phyloP scores from a whole-genome alignment of 225 moss, liverwort and hornwort species.

The Antitrichia curtipendula region DNA sequence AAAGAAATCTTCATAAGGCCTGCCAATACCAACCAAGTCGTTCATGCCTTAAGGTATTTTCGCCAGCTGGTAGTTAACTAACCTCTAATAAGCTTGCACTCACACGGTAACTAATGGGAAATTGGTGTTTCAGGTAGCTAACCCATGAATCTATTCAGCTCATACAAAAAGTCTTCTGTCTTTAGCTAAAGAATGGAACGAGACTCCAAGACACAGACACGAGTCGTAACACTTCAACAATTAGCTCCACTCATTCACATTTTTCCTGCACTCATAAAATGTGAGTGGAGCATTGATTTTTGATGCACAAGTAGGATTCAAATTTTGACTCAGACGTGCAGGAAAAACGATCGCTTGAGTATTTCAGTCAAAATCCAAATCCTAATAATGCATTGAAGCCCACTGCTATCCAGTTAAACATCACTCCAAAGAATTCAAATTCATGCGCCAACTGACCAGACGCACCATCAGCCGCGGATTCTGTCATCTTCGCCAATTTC shows the following conservation, averaged over 20 bases:
- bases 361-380: background rate
- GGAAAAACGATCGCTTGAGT: background rate
- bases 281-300: background rate
- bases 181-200: background rate
- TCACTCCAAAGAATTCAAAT: background rate
- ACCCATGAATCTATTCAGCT: background rate
- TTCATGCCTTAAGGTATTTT: background rate
- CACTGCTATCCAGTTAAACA: background rate
- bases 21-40: background rate
- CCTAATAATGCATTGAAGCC: background rate
- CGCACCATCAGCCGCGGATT: slow-evolving; percentile 48
- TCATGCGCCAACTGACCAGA: background rate
- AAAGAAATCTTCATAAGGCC: background rate
- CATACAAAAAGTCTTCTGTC: background rate
- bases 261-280: too few relatives aligned
- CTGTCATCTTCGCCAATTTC: slow-evolving; percentile 51
- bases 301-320: background rate
- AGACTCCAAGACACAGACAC: background rate
- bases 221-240: background rate
- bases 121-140: background rate
- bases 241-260: background rate
- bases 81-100: background rate
- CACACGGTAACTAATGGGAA: background rate
- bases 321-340: background rate
- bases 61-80: background rate